Conservation (phyloP, 345 rosid species). For the Pistacia integerrima region DNA sequence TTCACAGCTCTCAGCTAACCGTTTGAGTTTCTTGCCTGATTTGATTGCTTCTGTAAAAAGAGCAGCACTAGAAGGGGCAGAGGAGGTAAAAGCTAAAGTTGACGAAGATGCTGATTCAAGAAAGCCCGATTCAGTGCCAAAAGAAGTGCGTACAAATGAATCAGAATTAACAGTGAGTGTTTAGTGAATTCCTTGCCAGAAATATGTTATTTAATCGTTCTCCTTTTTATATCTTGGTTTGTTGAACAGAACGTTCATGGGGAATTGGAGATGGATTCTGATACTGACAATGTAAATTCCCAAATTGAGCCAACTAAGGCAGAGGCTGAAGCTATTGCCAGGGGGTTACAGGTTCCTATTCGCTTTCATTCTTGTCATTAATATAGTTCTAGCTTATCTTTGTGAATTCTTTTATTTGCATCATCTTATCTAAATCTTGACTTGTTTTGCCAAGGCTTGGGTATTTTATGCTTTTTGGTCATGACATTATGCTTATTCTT, state of each 20-base stretch:
- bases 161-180: conserved; percentile 64
- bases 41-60: conserved; percentile 69
- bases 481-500: conserved; percentile 25
- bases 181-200: conserved; percentile 13
- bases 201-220: conserved; percentile 6
- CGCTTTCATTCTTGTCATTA: background rate
- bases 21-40: conserved; percentile 60
- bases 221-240: conserved; percentile 35
- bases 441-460: background rate
- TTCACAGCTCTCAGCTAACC: conserved; percentile 45
- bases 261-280: conserved; percentile 69
- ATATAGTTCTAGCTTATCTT: background rate
- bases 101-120: conserved; percentile 41
- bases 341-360: conserved; percentile 82
- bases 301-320: conserved; percentile 95
- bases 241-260: conserved; percentile 58
- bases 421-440: conserved; percentile 5
- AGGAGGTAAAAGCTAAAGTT: conserved; percentile 63
- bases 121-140: conserved; percentile 33
- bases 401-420: conserved; percentile 2
- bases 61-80: conserved; percentile 81
- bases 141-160: conserved; percentile 39
- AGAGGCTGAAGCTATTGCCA: conserved; percentile 88
- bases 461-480: conserved; percentile 14
- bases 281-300: conserved; percentile 51